A percentile compares a stretch with the other conserved stretches of the same genome.
phyloP scores from a whole-genome alignment of 208 protist genomes.

The Trichomonas tenax region DNA sequence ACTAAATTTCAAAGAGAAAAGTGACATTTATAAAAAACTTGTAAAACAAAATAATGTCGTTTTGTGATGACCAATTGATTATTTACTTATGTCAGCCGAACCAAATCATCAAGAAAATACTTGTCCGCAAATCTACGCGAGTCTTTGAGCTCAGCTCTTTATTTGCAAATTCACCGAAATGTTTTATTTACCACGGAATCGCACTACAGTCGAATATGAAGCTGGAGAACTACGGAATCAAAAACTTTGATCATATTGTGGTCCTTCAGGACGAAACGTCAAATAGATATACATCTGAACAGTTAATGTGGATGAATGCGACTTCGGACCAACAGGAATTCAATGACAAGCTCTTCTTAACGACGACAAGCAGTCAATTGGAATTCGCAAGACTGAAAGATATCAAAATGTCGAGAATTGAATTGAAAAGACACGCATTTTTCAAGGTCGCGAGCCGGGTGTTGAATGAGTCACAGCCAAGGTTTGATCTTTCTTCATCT shows the following conservation, averaged over 20 bases:
- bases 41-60: background rate
- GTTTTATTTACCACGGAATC: background rate
- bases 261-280: background rate
- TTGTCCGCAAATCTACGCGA: background rate
- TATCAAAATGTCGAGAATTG: background rate
- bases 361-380: background rate
- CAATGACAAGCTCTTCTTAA: background rate
- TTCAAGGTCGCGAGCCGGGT: background rate
- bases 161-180: background rate
- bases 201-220: background rate
- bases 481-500: background rate
- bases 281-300: background rate
- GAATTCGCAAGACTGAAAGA: background rate
- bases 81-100: background rate
- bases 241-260: background rate
- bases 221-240: background rate
- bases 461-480: background rate
- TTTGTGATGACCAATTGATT: background rate
- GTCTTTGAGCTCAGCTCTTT: background rate
- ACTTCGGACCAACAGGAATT: background rate
- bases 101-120: background rate
- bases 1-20: too few species aligned
- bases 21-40: too few species aligned
- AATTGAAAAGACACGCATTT: background rate
- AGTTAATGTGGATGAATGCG: background rate